Base-by-base conservation (phyloP, 2,329 filamentous ascomycete genomes). In the Sclerotinia subarctica region DNA sequence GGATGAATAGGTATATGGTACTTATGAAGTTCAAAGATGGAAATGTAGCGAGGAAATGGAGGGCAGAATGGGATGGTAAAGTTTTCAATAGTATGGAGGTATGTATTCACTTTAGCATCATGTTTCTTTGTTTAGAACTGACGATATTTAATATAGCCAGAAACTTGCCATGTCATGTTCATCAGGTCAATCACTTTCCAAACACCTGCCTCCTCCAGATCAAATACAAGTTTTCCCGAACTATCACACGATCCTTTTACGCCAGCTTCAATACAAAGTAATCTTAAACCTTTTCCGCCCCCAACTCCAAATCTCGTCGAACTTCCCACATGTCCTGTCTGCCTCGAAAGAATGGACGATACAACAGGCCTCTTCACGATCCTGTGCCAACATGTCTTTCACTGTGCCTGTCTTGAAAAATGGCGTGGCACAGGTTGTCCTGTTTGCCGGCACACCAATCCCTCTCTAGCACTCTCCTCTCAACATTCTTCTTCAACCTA, bases 291-390 rank as follows among this genome's bases (percentile, higher is more conserved):
- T 0, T 87, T 88, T 64, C 86, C 86, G 5, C 88, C 83, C 2
- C 86, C 85, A 2, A 97, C 94, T 0, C 91, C 94, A 1, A 90
- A 92, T 62, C 84, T 98, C 1, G 85, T 97, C 66, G 95, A 99
- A 80, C 82, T 99, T 17, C 95, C 95, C 2, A 98, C 95, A 1
- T 99, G 95, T 72, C 94, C 95, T 0, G 95, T 99, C 13, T 99
- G 95, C 73, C 85, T 99, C 6, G 95, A 99, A 78, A 90, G 94
- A 59, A 99, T 99, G 95, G 95, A 99, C 76, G 94, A 98, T 78
- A 97, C 94, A 0, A 96, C 93, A 0, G 95, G 95, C 0, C 83
- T 99, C 2, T 87, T 99, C 77, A 99, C 95, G 0, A 98, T 98
- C 52, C 89, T 96, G 42, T 99, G 95, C 77, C 94, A 98, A 76